Evolutionary conservation across 768 basidiomycete species (phyloP).

Genomic region (Suillus bovinus): DNA sequence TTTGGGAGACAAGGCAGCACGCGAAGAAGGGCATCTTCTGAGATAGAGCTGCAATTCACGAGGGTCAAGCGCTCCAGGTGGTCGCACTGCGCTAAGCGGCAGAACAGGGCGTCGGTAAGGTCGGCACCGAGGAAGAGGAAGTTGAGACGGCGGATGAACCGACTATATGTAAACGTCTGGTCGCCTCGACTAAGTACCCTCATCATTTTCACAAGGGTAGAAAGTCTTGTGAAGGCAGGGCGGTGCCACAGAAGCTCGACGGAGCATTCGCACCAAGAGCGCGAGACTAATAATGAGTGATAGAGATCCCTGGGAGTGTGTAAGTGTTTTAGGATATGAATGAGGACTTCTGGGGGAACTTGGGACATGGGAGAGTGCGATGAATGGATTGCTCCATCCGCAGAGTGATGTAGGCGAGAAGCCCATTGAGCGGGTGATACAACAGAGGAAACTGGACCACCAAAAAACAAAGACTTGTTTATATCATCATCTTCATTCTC

Average conservation of each 20-base stretch:
- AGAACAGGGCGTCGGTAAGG: conserved; percentile 74
- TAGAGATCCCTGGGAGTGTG: conserved; percentile 74
- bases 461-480: conserved; percentile 45
- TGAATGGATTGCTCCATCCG: conserved; percentile 32
- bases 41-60: conserved; percentile 71
- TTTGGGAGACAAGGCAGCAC: conserved; percentile 73
- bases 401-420: conserved; percentile 30
- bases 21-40: conserved; percentile 58
- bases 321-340: conserved; percentile 88
- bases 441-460: conserved; percentile 37
- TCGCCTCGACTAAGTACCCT: conserved; percentile 60
- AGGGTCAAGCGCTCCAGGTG: conserved; percentile 89
- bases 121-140: conserved; percentile 70
- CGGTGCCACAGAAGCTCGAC: conserved; percentile 96
- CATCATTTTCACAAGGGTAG: conserved; percentile 79
- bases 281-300: conserved; percentile 75
- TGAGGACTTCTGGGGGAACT: conserved; percentile 89
- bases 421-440: conserved; percentile 71
- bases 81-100: conserved; percentile 69
- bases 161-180: conserved; percentile 84
- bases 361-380: conserved; percentile 58
- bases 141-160: conserved; percentile 89
- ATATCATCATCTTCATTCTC: conserved; percentile 72
- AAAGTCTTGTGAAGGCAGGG: conserved; percentile 69
- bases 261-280: conserved; percentile 94